These are phyloP conservation scores for Castanopsis chinensis DNA, from an alignment of 306 rosid genomes.

Conservation along the genomic window DNA sequence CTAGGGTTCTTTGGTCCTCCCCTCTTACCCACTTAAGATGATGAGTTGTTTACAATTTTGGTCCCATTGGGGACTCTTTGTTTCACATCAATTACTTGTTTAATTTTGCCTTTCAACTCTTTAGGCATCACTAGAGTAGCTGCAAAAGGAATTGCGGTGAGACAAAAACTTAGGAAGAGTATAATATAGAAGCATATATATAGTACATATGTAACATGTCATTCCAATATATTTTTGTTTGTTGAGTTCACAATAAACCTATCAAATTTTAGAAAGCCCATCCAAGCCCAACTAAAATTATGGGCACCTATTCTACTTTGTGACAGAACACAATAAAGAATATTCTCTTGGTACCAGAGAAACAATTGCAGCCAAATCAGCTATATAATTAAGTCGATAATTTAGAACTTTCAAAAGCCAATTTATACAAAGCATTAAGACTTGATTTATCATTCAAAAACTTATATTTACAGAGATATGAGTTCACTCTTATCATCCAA, in stretches of 20 bases:
- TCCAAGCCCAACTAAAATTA: slow-evolving; percentile 18
- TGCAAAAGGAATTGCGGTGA: slow-evolving; percentile 24
- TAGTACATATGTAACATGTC: not conserved
- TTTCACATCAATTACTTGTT: slow-evolving; percentile 32
- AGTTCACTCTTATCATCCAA: not conserved
- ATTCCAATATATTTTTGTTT: not conserved
- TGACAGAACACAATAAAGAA: slow-evolving; percentile 30
- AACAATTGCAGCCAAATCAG: slow-evolving; percentile 10
- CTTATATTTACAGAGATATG: not conserved
- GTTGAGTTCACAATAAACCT: too few species aligned
- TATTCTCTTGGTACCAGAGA: slow-evolving; percentile 22
- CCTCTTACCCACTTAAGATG: slow-evolving; percentile 11
- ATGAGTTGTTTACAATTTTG: not conserved
- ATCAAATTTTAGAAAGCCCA: too few species aligned
- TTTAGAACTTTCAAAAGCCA: not conserved
- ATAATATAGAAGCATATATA: not conserved
- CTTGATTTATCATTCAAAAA: not conserved
- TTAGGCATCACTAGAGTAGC: slow-evolving; percentile 25
- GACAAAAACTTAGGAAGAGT: slow-evolving; percentile 29
- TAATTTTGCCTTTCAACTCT: slow-evolving; percentile 35
- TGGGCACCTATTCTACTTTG: slow-evolving; percentile 86
- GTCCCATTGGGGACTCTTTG: slow-evolving; percentile 31
- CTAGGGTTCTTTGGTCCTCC: slow-evolving; percentile 6
- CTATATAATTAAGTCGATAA: slow-evolving; percentile 4
- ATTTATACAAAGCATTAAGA: not conserved